Conservation (phyloP, 2,329 filamentous ascomycete genomes). For the Pseudonectria buxi region DNA sequence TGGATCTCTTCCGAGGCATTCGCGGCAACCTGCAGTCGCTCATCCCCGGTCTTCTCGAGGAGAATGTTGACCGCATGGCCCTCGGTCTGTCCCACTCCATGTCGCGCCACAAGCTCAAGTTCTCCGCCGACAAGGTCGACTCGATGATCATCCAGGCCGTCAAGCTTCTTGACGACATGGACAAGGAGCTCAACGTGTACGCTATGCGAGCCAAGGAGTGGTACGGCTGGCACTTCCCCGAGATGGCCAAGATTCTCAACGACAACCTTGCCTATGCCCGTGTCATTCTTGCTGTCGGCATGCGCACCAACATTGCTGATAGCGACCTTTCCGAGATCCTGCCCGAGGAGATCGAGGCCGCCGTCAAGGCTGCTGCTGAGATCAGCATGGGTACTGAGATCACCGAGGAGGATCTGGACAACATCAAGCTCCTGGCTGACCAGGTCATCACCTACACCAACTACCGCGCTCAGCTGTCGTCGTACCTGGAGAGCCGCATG, state of each 20-base stretch:
- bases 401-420: slow-evolving; percentile 82
- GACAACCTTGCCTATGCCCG: slow-evolving; percentile 93
- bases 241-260: slow-evolving; percentile 93
- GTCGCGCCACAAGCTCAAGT: slow-evolving; percentile 96
- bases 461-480: slow-evolving; percentile 80
- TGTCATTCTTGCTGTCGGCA: slow-evolving; percentile 82
- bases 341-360: slow-evolving; percentile 87
- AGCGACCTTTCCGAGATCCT: slow-evolving; percentile 83
- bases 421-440: slow-evolving; percentile 85
- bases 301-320: slow-evolving; percentile 71
- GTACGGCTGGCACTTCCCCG: slow-evolving; percentile 99
- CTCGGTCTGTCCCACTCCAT: slow-evolving; percentile 95
- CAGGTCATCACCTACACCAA: slow-evolving; percentile 90
- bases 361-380: slow-evolving; percentile 90
- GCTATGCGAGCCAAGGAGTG: slow-evolving; percentile 99
- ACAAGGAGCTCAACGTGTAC: slow-evolving; percentile 98
- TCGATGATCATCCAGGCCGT: slow-evolving; percentile 99
- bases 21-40: slow-evolving; percentile 84
- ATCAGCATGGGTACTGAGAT: slow-evolving; percentile 99
- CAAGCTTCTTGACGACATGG: slow-evolving; percentile 85
- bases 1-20: slow-evolving; percentile 90
- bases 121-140: slow-evolving; percentile 97
- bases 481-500: slow-evolving; percentile 90
- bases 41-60: slow-evolving; percentile 77
- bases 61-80: slow-evolving; percentile 89